Percentiles rank a stretch among this genome's conserved stretches.
Conservation (phyloP, 352 stramenopile species). For the Globisporangium alternatum region DNA sequence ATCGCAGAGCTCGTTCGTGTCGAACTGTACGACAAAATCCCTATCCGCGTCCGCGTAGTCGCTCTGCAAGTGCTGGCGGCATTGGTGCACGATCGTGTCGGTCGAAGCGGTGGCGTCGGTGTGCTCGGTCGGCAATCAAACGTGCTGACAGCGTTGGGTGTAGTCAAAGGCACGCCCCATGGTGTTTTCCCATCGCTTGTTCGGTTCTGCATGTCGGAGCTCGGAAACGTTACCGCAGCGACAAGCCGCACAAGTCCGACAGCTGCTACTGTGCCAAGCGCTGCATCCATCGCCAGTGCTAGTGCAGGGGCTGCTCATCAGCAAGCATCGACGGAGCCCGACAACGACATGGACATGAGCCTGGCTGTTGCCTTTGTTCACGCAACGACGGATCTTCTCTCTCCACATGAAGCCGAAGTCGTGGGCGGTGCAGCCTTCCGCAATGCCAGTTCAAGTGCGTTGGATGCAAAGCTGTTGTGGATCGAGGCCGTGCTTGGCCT, state of each 20-base stretch:
- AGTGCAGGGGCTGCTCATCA: neutral
- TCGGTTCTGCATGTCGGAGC: constrained; percentile 71
- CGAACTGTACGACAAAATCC: constrained; percentile 58
- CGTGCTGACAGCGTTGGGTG: constrained; percentile 68
- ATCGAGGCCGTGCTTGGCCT: constrained; percentile 76
- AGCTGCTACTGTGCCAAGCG: constrained; percentile 10
- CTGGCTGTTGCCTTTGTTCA: constrained; percentile 86
- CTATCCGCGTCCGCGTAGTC: constrained; percentile 52
- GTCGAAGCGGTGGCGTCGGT: constrained; percentile 58
- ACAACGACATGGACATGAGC: constrained; percentile 88
- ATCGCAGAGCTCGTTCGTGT: constrained; percentile 77
- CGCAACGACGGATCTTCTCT: constrained; percentile 73
- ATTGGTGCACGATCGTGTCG: constrained; percentile 73
- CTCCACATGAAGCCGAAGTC: constrained; percentile 61
- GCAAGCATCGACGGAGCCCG: constrained; percentile 24
- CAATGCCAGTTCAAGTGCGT: constrained; percentile 32
- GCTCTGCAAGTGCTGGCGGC: constrained; percentile 74
- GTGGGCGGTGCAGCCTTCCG: constrained; percentile 50
- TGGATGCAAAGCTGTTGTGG: constrained; percentile 68
- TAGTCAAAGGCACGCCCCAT: constrained; percentile 75
- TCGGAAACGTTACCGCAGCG: constrained; percentile 35
- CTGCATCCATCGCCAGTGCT: neutral
- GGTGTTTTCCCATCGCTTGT: constrained; percentile 82
- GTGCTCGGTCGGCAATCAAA: constrained; percentile 78
- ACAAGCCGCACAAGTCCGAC: constrained; percentile 3